Percentiles rank a stretch among this genome's conserved stretches.
Evolutionary conservation across 2,329 filamentous ascomycete species (phyloP).

Genomic region (Sporothrix humicola): DNA sequence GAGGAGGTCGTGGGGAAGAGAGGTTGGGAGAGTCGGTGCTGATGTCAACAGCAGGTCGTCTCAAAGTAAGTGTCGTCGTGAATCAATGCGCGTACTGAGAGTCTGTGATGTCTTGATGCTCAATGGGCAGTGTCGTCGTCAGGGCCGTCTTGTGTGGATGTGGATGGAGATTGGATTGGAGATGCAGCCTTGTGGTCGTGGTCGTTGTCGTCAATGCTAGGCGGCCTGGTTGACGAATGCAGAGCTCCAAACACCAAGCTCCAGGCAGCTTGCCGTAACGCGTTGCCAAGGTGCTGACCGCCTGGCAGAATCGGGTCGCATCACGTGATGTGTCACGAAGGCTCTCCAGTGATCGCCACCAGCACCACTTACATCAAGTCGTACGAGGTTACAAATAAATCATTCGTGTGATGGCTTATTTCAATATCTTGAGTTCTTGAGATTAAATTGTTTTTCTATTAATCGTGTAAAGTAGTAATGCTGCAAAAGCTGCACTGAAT

Average conservation of each 20-base stretch:
- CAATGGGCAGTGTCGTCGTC: not conserved
- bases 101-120: too few relatives aligned
- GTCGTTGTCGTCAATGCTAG: conserved; percentile 29
- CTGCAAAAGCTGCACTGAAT: not conserved
- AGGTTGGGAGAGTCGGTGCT: not conserved
- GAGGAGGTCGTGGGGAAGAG: not conserved
- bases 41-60: not conserved
- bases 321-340: conserved; percentile 32
- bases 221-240: conserved; percentile 26
- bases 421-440: too few relatives aligned
- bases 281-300: conserved; percentile 36
- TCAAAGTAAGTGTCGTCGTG: not conserved
- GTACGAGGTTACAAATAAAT: not conserved
- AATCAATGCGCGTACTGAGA: not conserved
- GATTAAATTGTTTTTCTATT: too few relatives aligned
- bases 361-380: not conserved
- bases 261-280: conserved; percentile 38
- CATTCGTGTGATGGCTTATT: too few relatives aligned
- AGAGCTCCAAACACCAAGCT: conserved; percentile 31
- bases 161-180: not conserved
- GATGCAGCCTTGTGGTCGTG: conserved; percentile 37
- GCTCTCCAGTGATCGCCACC: not conserved
- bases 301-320: conserved; percentile 31
- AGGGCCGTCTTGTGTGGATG: not conserved
- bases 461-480: not conserved